phyloP scores from a whole-genome alignment of 148 eudicot species.

The Euryodendron excelsum region DNA sequence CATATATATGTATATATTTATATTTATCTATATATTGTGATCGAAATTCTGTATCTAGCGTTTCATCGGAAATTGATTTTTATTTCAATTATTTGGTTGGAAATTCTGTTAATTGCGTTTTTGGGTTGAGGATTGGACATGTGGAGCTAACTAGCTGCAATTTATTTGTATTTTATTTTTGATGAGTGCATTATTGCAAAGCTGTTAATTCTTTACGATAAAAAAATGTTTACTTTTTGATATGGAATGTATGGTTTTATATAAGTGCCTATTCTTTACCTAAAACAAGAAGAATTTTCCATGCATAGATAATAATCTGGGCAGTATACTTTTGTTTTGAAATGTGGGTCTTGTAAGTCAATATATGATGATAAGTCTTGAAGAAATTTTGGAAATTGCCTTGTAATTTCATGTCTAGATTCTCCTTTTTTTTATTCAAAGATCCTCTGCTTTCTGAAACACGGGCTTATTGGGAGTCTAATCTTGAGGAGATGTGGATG shows the following conservation, averaged over 20 bases:
- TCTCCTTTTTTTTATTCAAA: background rate
- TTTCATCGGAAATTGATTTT: background rate
- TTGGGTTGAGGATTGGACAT: background rate
- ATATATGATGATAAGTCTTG: background rate
- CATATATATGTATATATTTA: background rate
- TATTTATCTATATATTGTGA: background rate
- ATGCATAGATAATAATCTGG: background rate
- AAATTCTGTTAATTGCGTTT: background rate
- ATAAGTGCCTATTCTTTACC: background rate
- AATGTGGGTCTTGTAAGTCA: background rate
- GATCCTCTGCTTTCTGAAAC: too few relatives aligned
- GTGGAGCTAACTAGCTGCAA: background rate
- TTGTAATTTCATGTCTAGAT: background rate
- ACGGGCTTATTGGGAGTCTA: background rate
- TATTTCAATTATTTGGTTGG: background rate
- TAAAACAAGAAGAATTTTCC: background rate
- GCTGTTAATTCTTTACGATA: constrained; percentile 1
- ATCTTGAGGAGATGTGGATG: background rate
- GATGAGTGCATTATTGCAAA: background rate
- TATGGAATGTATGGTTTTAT: background rate
- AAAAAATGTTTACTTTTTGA: background rate
- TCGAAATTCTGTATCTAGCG: background rate
- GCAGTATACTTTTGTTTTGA: background rate
- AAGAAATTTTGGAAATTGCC: background rate
- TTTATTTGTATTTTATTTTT: background rate